Percentiles rank a stretch among this genome's conserved stretches.
phyloP scores from a whole-genome alignment of 495 filamentous ascomycete genomes.

The Trichoderma asperelloides region DNA sequence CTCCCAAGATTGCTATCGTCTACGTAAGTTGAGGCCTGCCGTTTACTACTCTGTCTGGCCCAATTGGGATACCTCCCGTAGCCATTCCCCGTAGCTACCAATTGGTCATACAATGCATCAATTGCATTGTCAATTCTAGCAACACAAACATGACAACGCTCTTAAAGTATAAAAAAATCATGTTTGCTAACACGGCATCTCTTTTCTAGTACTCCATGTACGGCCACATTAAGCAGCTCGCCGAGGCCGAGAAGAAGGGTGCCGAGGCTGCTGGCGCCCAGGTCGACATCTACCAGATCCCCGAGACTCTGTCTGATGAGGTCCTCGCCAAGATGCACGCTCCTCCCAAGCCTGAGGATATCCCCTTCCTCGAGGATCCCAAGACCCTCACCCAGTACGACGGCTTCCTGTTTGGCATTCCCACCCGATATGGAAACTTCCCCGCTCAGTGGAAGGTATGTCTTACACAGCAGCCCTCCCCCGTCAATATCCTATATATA shows the following conservation, averaged over 20 bases:
- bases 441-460: constrained; percentile 81
- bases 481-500: neutral
- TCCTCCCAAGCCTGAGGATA: constrained; percentile 57
- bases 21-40: constrained; percentile 48
- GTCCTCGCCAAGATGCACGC: constrained; percentile 81
- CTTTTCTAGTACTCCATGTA: constrained; percentile 80
- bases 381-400: constrained; percentile 68
- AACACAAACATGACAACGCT: neutral
- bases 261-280: constrained; percentile 79
- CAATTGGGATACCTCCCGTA: neutral
- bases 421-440: constrained; percentile 98
- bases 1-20: constrained; percentile 87
- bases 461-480: constrained; percentile 10
- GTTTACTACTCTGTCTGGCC: neutral
- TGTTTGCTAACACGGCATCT: neutral
- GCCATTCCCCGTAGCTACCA: neutral
- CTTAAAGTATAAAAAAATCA: neutral
- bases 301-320: constrained; percentile 78
- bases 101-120: neutral
- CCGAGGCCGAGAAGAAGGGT: constrained; percentile 83
- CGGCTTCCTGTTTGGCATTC: constrained; percentile 89
- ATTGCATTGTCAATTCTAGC: neutral
- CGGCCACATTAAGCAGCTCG: constrained; percentile 79
- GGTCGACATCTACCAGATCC: constrained; percentile 75
- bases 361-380: constrained; percentile 57